Percentiles rank a stretch among this genome's conserved stretches.
Evolutionary conservation across 495 filamentous ascomycete genomes (phyloP).

Genomic region (Durotheca rogersii): DNA sequence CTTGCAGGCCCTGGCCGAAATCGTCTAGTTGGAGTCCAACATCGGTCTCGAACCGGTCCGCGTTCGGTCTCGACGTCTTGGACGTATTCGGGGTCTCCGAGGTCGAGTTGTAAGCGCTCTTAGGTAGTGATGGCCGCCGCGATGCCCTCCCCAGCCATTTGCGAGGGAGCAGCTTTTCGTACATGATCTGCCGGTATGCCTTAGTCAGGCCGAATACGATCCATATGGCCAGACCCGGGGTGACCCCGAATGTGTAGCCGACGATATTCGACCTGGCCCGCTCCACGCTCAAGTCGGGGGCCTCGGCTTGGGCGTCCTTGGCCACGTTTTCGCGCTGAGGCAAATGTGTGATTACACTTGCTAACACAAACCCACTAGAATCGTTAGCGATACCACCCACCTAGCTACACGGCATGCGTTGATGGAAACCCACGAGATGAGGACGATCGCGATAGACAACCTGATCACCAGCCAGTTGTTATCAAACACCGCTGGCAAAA

Average conservation of each 20-base stretch:
- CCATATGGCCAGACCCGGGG: conserved; percentile 27
- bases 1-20: not conserved
- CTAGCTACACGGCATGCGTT: not conserved
- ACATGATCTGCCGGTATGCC: conserved; percentile 28
- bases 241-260: conserved; percentile 28
- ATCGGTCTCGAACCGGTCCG: not conserved
- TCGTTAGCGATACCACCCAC: not conserved
- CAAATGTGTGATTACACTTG: conserved; percentile 16
- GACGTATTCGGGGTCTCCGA: not conserved
- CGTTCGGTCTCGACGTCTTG: not conserved
- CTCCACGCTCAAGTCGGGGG: conserved; percentile 18
- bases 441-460: conserved; percentile 13
- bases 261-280: conserved; percentile 28
- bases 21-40: not conserved
- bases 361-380: conserved; percentile 14
- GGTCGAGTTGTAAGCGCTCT: not conserved
- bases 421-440: conserved; percentile 11
- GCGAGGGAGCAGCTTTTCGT: conserved; percentile 18
- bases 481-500: conserved; percentile 9
- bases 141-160: not conserved
- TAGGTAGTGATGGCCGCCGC: not conserved
- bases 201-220: conserved; percentile 28
- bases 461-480: conserved; percentile 21
- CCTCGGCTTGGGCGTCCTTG: conserved; percentile 8
- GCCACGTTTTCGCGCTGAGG: conserved; percentile 12